Base-by-base conservation (phyloP, 2,329 filamentous ascomycete species). In the Paecilomyces variotii region DNA sequence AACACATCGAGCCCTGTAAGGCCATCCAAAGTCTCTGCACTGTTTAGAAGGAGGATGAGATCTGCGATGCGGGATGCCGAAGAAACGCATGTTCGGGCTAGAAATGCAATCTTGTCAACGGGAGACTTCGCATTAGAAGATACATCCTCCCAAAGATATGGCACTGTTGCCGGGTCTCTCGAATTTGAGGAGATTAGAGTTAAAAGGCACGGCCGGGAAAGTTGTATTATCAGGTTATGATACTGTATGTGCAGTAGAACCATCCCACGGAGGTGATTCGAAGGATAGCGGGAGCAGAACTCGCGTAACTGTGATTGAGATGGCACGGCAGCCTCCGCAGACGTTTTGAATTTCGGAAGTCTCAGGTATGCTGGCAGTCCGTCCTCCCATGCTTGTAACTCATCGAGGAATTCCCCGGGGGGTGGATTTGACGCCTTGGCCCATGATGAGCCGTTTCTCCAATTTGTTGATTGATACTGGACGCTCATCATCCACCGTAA, bases 1-100 rank as follows among this genome's bases (percentile, higher is more conserved):
- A 73, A 75, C 1, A 73, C 64, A 30, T 75, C 73, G 0, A 74
- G 62, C 1, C 71, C 71, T 0, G 71, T 72, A 6, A 72, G 61
- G 0, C 73, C 72, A 54, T 74, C 71, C 5, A 75, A 55, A 0
- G 72, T 63, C 24, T 67, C 63, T 45, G 74, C 72, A 3, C 63
- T 65, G 35, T 72, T 67, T 0, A 75, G 66, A 0, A 75, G 63
- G 12, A 74, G 64, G 52, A 70, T 65, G 0, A 73, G 59, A 4
- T 67, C 66, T 25, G 68, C 65, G 45, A 75, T 61, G 52, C 73
- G 71, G 5, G 64, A 68, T 12, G 72, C 72, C 35, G 74, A 69
- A 45, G 63, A 61, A 6, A 73, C 63, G 52, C 68, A 70, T 66
- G 57, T 4, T 55, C 54, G 56, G 54, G 45, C 55, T 34, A 19